Conservation (phyloP, 2,329 filamentous ascomycete genomes). For the Phaeosphaeriaceae sp. region DNA sequence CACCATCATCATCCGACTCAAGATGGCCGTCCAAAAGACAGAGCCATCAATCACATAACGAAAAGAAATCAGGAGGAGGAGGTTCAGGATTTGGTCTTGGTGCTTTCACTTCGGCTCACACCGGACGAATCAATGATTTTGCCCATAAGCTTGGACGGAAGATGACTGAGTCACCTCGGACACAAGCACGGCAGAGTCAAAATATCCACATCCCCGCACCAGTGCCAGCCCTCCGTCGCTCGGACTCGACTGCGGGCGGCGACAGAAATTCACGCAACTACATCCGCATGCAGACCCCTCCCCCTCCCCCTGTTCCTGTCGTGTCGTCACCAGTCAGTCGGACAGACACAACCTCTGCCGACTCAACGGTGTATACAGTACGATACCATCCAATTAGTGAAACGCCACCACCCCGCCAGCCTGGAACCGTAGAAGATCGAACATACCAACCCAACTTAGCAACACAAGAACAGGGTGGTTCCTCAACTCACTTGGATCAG, state of each 20-base stretch:
- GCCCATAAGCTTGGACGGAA: slow-evolving; percentile 38
- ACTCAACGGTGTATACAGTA: slow-evolving; percentile 69
- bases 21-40: slow-evolving; percentile 54
- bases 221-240: slow-evolving; percentile 34
- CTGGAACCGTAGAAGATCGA: slow-evolving; percentile 23
- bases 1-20: slow-evolving; percentile 64
- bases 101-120: slow-evolving; percentile 34
- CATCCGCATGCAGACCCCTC: slow-evolving; percentile 39
- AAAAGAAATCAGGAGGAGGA: slow-evolving; percentile 37
- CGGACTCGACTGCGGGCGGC: slow-evolving; percentile 29
- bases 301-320: slow-evolving; percentile 53
- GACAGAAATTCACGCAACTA: slow-evolving; percentile 37
- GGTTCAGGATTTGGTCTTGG: slow-evolving; percentile 24
- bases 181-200: slow-evolving; percentile 39
- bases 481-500: slow-evolving; percentile 11
- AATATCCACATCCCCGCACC: slow-evolving; percentile 44
- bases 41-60: slow-evolving; percentile 36
- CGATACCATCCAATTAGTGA: slow-evolving; percentile 64
- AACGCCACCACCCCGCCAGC: slow-evolving; percentile 32
- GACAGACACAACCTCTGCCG: slow-evolving; percentile 66
- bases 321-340: slow-evolving; percentile 64
- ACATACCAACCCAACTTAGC: slow-evolving; percentile 11
- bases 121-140: slow-evolving; percentile 31
- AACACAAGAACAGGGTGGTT: slow-evolving; percentile 1
- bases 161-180: slow-evolving; percentile 33